These are phyloP conservation scores for Calonectria naviculata DNA, from an alignment of 2,329 filamentous ascomycete species.

Conservation along the genomic window DNA sequence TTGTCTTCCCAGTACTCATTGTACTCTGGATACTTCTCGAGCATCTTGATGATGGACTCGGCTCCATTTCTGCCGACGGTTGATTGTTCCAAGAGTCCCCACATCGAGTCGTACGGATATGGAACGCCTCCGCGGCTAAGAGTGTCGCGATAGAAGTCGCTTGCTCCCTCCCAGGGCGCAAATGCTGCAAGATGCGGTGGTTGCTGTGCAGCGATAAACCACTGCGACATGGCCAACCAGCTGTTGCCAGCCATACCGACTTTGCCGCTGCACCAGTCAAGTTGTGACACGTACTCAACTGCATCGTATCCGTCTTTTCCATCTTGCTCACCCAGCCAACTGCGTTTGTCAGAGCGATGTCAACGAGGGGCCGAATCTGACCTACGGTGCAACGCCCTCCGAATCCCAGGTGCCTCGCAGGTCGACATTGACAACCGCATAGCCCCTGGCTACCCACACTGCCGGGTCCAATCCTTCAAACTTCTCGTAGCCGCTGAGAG, in stretches of 20 bases:
- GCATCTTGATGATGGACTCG: not conserved
- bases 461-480: not conserved
- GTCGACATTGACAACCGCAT: slow-evolving; percentile 1
- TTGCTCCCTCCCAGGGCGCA: not conserved
- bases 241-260: not conserved
- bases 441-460: not conserved
- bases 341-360: no score
- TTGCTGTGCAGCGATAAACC: no score
- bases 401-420: not conserved
- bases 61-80: not conserved
- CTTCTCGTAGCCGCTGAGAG: no score
- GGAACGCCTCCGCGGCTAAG: slow-evolving; percentile 13
- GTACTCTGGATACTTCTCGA: not conserved
- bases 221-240: not conserved
- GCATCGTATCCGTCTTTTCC: not conserved
- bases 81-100: no score
- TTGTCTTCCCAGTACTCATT: slow-evolving; percentile 18
- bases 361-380: no score
- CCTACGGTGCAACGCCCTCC: not conserved
- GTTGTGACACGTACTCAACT: not conserved
- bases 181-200: not conserved
- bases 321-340: no score
- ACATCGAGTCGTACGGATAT: not conserved
- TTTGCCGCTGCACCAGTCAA: not conserved
- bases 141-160: slow-evolving; percentile 15